Base-by-base conservation (phyloP, 2,329 filamentous ascomycete genomes). In the Zelopaecilomyces penicillatus region DNA sequence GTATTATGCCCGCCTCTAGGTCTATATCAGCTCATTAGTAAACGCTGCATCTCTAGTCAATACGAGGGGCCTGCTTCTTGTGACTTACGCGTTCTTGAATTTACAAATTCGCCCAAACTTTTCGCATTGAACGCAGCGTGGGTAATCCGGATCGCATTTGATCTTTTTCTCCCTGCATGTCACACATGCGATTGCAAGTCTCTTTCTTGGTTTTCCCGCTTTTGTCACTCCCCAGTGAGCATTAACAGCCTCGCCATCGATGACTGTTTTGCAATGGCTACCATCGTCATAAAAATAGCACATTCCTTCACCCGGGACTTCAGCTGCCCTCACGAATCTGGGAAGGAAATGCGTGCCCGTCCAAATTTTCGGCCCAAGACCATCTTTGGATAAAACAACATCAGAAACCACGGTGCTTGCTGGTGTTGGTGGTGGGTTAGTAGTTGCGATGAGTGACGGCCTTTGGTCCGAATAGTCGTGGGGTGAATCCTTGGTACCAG, bases 101-200 rank as follows among this genome's bases (percentile, higher is more conserved):
- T 83, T 83, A 76, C 90, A 95, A 12, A 84, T 73, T 39, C 87
- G 78, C 45, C 89, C 87, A 59, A 91, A 91, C 67, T 95, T 95
- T 61, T 93, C 85, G 62, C 90, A 96, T 65, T 95, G 89, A 43
- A 90, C 78, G 56, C 90, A 96, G 54, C 87, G 88, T 34, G 86
- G 86, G 52, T 80, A 84, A 55, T 90, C 88, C 2, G 89, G 90
- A 52, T 95, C 88, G 59, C 90, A 96, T 65, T 95, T 95, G 68
- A 96, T 95, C 73, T 95, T 96, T 79, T 95, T 96, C 67, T 95
- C 89, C 41, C 90, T 80, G 62, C 90, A 96, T 9, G 88, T 93
- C 47, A 95, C 75, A 60, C 90, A 96, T n/a, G 88, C 88, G 61
- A 95, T 89, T 27, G 90, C 89, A 45, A 95, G 73, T 45, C 90